Base-by-base conservation (phyloP, 331 rosid species). In the Dryas integrifolia region DNA sequence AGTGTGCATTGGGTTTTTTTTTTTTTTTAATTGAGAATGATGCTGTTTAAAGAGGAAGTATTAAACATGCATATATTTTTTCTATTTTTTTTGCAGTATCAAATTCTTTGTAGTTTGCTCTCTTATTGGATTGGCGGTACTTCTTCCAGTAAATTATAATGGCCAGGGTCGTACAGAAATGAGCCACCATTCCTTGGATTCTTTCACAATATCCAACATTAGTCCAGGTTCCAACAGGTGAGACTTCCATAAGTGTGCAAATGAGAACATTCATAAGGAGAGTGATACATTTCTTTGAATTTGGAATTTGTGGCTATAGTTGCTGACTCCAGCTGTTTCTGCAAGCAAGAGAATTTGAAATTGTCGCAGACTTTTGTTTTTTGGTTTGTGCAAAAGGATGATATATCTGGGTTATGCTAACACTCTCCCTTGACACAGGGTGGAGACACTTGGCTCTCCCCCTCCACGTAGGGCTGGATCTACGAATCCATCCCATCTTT, bases 201-300 rank as follows among this genome's bases (percentile, higher is more conserved):
- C 83, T 76, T 89, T 89, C 69, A 84, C 96, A 45, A 94, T 94
- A 73, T 91, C 98, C 67, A 91, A 94, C 81, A 74, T 94, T 46
- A 73, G 65, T 1, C 75, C 60, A 68, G 96, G 98, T 76, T 94
- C 98, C 60, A 57, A 71, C 76, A 85, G 91, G 96, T 89, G 30
- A 71, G 67, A 58, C 67, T 1, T 6, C 8, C 72, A 30, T 67
- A 67, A 51, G 11, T 49, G 30, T 4, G 51, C 53, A 43, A 66
- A 66, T 45, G 15, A 66, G 57, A 14, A 3, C 57, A 66, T 24
- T 66, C 13, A 15, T 7, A 7, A 41, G 24, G 49, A n/a, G 26
- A n/a, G 6, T 47, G 50, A 47, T 53, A 53, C 57, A 51, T 5
- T 13, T 41, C 26, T 40, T 15, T 62, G 39, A 40, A 39, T 38